Conservation (phyloP, 2,329 filamentous ascomycete species). For the Aspergillus aculeatus region DNA sequence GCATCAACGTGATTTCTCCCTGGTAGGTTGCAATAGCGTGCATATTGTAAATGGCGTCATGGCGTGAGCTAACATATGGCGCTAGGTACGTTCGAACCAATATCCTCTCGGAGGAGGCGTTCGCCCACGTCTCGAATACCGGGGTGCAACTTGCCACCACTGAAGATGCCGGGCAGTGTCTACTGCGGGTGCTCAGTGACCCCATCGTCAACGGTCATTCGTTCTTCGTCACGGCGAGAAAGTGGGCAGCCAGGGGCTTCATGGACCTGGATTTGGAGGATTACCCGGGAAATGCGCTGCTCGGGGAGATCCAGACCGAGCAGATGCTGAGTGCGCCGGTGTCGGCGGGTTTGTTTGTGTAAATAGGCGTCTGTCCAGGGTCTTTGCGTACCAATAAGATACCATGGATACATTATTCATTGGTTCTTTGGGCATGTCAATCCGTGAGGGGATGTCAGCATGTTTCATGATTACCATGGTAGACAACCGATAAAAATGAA, state of each 20-base stretch:
- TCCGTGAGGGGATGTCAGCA: too few species aligned
- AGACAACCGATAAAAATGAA: too few species aligned
- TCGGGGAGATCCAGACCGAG: slow-evolving; percentile 29
- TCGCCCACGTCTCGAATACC: neutral
- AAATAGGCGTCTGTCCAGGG: neutral
- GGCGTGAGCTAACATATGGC: too few species aligned
- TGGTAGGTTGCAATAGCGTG: slow-evolving; percentile 7
- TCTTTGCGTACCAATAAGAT: too few species aligned
- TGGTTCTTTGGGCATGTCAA: too few species aligned
- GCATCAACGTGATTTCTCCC: slow-evolving; percentile 40
- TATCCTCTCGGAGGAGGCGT: slow-evolving; percentile 1
- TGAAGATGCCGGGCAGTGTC: slow-evolving; percentile 5
- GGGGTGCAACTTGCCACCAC: neutral
- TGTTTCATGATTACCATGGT: neutral
- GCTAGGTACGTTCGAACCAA: slow-evolving; percentile 23
- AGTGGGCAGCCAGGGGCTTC: slow-evolving; percentile 34
- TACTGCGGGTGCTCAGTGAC: slow-evolving; percentile 24
- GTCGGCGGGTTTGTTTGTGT: slow-evolving; percentile 24
- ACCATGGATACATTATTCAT: too few species aligned
- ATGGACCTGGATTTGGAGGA: slow-evolving; percentile 38
- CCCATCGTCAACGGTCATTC: slow-evolving; percentile 29
- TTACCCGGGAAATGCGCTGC: slow-evolving; percentile 27
- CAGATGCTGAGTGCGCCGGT: slow-evolving; percentile 25
- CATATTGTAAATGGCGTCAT: too few species aligned
- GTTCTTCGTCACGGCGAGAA: slow-evolving; percentile 35